These are phyloP conservation scores for Diplodia intermedia DNA, from an alignment of 2,329 filamentous ascomycete genomes.

Conservation along the genomic window DNA sequence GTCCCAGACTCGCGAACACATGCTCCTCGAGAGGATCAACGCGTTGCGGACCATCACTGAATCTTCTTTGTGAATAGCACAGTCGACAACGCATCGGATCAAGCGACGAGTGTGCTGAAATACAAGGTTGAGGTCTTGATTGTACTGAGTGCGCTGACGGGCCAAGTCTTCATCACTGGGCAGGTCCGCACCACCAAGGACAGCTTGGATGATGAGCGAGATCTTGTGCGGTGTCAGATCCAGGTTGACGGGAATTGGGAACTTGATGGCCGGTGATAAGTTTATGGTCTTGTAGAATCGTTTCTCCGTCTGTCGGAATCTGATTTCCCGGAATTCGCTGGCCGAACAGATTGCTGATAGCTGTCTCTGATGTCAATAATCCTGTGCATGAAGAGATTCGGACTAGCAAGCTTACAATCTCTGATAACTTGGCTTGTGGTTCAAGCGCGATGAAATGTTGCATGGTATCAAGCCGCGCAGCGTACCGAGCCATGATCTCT, in stretches of 20 bases:
- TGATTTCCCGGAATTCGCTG: constrained; percentile 74
- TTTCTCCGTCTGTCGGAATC: constrained; percentile 74
- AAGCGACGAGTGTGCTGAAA: constrained; percentile 74
- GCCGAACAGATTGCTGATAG: constrained; percentile 71
- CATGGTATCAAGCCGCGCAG: constrained; percentile 82
- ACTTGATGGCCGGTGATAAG: constrained; percentile 70
- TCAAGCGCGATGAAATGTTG: constrained; percentile 64
- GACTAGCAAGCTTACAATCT: constrained; percentile 65
- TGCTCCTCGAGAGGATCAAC: constrained; percentile 77
- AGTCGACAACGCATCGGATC: constrained; percentile 78
- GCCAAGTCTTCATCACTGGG: constrained; percentile 59
- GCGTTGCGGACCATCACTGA: constrained; percentile 71
- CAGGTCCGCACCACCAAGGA: constrained; percentile 70
- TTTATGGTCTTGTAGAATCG: constrained; percentile 75
- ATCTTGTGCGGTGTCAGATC: constrained; percentile 74
- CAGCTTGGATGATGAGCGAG: constrained; percentile 76
- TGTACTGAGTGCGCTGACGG: constrained; percentile 63
- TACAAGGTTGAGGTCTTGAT: constrained; percentile 67
- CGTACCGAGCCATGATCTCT: constrained; percentile 82
- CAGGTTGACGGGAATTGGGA: constrained; percentile 72
- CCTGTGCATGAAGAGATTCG: not conserved
- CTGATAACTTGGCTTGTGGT: constrained; percentile 62
- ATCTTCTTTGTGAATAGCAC: constrained; percentile 68
- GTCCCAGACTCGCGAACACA: constrained; percentile 82
- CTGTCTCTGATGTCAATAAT: constrained; percentile 50